These are phyloP conservation scores for Trichoderma citrinoviride DNA, from an alignment of 2,329 filamentous ascomycete genomes.

Conservation along the genomic window DNA sequence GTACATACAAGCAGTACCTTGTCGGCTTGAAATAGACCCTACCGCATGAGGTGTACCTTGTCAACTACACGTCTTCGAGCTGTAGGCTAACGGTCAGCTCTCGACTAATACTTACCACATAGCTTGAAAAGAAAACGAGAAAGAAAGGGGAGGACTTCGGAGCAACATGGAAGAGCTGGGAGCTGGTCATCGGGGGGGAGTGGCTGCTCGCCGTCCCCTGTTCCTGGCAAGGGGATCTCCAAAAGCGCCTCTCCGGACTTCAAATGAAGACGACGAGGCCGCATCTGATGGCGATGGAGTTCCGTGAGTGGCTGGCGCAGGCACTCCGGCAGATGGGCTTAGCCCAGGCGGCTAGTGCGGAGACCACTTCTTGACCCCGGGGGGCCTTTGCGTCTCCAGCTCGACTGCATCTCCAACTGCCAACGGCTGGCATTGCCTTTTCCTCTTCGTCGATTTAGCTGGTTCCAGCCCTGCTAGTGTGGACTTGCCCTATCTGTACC, in stretches of 20 bases:
- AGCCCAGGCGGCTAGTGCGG: constrained; percentile 7
- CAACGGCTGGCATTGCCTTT: not conserved
- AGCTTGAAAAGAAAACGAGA: not conserved
- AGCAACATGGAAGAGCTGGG: not conserved
- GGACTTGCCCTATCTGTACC: constrained; percentile 15
- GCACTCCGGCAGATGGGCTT: constrained; percentile 6
- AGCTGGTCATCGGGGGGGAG: not conserved
- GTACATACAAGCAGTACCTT: too few species aligned
- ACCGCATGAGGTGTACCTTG: not conserved
- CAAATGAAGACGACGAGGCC: constrained; percentile 18
- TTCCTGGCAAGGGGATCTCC: constrained; percentile 1
- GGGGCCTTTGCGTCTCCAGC: not conserved
- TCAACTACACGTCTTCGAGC: not conserved
- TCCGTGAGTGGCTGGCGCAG: constrained; percentile 8
- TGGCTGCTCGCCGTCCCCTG: not conserved
- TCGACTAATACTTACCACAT: not conserved
- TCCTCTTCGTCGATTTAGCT: constrained; percentile 13
- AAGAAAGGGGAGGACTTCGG: not conserved
- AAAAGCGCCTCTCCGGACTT: constrained; percentile 5
- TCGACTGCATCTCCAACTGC: constrained; percentile 7
- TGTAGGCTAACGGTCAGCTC: not conserved
- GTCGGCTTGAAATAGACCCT: not conserved
- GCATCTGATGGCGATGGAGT: not conserved
- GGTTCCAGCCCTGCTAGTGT: constrained; percentile 2
- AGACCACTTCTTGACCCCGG: constrained; percentile 18